Conservation (phyloP, 2,329 filamentous ascomycete genomes). For the Colletotrichum trifolii region DNA sequence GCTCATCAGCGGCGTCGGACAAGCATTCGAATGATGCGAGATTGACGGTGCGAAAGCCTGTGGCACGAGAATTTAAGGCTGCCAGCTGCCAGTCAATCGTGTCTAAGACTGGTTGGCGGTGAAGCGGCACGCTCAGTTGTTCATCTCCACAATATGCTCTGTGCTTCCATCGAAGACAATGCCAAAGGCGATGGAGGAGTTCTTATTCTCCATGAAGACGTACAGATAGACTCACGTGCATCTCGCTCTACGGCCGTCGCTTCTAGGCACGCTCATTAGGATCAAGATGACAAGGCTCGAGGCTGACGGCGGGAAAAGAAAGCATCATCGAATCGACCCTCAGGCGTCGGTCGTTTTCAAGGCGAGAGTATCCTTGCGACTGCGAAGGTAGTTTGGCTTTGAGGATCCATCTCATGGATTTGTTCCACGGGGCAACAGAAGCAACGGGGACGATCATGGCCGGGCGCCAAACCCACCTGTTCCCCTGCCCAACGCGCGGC, state of each 20-base stretch:
- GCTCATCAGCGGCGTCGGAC: slow-evolving; percentile 30
- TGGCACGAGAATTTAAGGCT: slow-evolving; percentile 24
- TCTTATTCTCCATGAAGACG: slow-evolving; percentile 11
- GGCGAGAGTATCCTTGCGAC: slow-evolving; percentile 26
- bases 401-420: slow-evolving; percentile 1
- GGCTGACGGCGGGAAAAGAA: slow-evolving; percentile 19
- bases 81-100: slow-evolving; percentile 31
- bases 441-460: slow-evolving; percentile 15
- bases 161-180: slow-evolving; percentile 18
- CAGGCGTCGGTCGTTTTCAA: slow-evolving; percentile 5
- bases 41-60: slow-evolving; percentile 21
- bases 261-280: too few relatives aligned
- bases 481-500: slow-evolving; percentile 29
- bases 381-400: neutral
- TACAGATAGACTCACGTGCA: slow-evolving; percentile 24
- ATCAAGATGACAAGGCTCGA: neutral
- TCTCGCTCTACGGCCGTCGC: slow-evolving; percentile 17
- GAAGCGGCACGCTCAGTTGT: slow-evolving; percentile 33
- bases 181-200: slow-evolving; percentile 14
- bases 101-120: slow-evolving; percentile 33
- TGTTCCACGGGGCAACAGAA: slow-evolving; percentile 35
- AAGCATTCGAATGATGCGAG: slow-evolving; percentile 33
- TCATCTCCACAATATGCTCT: slow-evolving; percentile 34
- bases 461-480: slow-evolving; percentile 21
- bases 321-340: slow-evolving; percentile 6